Base-by-base conservation (phyloP, 345 rosid genomes). In the Nephelium lappaceum region DNA sequence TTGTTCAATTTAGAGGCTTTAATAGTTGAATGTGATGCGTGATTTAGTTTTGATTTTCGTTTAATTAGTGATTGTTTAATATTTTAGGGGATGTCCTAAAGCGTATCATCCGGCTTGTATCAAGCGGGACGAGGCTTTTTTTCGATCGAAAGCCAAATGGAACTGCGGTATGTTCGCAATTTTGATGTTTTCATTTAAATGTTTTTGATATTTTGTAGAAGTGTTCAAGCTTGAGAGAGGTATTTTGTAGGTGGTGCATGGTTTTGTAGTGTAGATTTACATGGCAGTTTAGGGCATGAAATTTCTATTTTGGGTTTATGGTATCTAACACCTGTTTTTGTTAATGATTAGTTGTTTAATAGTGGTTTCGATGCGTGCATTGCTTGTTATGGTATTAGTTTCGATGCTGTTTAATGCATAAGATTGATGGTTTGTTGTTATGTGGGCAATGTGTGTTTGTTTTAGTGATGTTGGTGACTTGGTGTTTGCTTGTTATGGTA, bases 71-170 rank as follows among this genome's bases (percentile, higher is more conserved):
- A 51, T 23, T 71, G n/a, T 51, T 19, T 72, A 24, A 36, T 53
- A 53, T 18, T 21, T 74, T 72, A 96, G 99, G 92, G 94, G 97
- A 79, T 96, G 99, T 79, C 98, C 99, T 24, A 96, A 96, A 90
- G 99, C 99, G 7, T 96, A 96, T 74, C 99, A 96, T 90, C 94
- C 97, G 27, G 84, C 95, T 72, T 96, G 99, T 84, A 92, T 96
- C 60, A 96, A 93, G 83, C 85, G 99, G 81, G 99, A 96, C 4
- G 97, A 91, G 76, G 78, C 93, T 25, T 96, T 96, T 81, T 96
- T 96, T 82, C 86, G 81, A 69, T 93, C 99, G 21, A 88, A 82
- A 80, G 97, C 93, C 4, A 96, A 93, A 81, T 96, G 99, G 98
- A 91, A 91, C 67, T 96, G 99, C 60, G 99, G 99, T 94, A 93